Evolutionary conservation across 306 rosid species (phyloP).

Genomic region (Pyrus bretschneideri): DNA sequence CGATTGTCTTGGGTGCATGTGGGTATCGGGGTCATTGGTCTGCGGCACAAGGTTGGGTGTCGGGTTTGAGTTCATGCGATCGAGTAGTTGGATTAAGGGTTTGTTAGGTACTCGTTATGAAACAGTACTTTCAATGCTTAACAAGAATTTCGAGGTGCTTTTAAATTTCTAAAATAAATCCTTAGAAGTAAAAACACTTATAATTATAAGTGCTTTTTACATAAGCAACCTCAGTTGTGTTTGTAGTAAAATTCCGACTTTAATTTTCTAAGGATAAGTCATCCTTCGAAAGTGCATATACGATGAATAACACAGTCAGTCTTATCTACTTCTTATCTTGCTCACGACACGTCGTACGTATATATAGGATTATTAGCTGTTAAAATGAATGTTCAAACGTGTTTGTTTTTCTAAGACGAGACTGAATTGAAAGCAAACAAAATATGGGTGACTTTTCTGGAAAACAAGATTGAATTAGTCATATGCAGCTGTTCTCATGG

Average conservation of each 20-base stretch:
- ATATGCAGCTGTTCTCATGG: constrained; percentile 12
- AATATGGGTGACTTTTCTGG: constrained; percentile 18
- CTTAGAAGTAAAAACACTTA: no score
- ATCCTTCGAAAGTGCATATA: no score
- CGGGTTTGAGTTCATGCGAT: background rate
- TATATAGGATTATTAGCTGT: background rate
- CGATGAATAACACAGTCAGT: no score
- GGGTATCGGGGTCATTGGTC: background rate
- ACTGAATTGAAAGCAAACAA: constrained; percentile 7
- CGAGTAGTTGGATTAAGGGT: background rate
- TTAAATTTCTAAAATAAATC: no score
- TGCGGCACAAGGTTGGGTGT: background rate
- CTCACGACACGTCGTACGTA: no score
- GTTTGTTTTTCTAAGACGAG: background rate
- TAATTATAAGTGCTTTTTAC: no score
- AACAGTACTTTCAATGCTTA: no score
- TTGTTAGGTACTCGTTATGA: background rate
- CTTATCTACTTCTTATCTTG: no score
- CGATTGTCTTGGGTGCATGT: background rate
- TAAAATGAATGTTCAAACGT: constrained; percentile 7
- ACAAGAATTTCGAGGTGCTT: no score
- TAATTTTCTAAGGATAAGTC: no score
- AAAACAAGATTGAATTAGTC: constrained; percentile 23
- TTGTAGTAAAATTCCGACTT: no score
- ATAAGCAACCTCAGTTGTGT: no score